A percentile compares a stretch with the other conserved stretches of the same genome.
phyloP scores from a whole-genome alignment of 352 stramenopile genomes.

The Phytophthora megakarya region DNA sequence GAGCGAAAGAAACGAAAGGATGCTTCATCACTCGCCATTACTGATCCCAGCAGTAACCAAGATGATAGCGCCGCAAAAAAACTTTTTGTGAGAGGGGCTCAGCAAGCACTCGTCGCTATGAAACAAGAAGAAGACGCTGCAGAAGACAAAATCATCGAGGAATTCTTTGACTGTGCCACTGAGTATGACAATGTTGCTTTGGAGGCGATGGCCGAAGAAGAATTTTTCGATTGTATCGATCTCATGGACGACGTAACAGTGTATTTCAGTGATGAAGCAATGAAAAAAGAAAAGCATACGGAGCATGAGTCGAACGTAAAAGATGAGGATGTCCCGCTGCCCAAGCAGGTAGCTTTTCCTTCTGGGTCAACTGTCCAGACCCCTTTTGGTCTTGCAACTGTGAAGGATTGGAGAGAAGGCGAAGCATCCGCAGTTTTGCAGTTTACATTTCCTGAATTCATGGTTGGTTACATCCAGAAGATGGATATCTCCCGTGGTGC shows the following conservation, averaged over 20 bases:
- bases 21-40: constrained; percentile 16
- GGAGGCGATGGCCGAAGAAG: constrained; percentile 77
- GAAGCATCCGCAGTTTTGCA: constrained; percentile 45
- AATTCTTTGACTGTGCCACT: constrained; percentile 82
- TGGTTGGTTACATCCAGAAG: constrained; percentile 76
- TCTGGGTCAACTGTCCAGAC: constrained; percentile 62
- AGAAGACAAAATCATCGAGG: constrained; percentile 73
- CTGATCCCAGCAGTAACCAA: constrained; percentile 4
- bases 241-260: constrained; percentile 58
- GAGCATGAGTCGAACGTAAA: constrained; percentile 16
- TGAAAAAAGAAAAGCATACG: constrained; percentile 24
- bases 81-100: constrained; percentile 19
- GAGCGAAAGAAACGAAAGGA: constrained; percentile 37
- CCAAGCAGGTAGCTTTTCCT: constrained; percentile 44
- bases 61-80: constrained; percentile 18
- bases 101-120: constrained; percentile 40
- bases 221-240: constrained; percentile 87
- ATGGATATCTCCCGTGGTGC: constrained; percentile 57
- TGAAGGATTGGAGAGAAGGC: constrained; percentile 55
- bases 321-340: neutral
- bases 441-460: constrained; percentile 41
- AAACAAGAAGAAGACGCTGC: constrained; percentile 36
- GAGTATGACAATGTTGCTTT: constrained; percentile 60
- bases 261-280: constrained; percentile 41
- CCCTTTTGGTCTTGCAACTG: constrained; percentile 65